A percentile compares a stretch with the other conserved stretches of the same genome.
Conservation (phyloP, 2,329 filamentous ascomycete genomes). For the Exophiala alcalophila region DNA sequence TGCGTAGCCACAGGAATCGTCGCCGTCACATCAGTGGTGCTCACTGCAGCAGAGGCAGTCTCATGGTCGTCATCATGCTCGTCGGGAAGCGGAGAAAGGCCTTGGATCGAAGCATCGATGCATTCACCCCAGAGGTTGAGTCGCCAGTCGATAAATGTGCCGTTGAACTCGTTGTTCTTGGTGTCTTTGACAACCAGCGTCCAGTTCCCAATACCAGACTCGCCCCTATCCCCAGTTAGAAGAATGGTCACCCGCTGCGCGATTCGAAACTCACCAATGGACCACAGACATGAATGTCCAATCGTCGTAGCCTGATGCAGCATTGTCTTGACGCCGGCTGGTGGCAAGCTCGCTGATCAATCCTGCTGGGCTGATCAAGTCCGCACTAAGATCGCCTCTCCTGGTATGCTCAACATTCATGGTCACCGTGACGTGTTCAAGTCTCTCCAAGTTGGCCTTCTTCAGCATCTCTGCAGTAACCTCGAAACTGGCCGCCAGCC, state of each 20-base stretch:
- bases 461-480: conserved; percentile 78
- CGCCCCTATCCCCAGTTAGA: conserved; percentile 80
- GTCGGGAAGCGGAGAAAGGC: conserved; percentile 73
- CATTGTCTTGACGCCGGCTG: conserved; percentile 66
- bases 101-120: conserved; percentile 71
- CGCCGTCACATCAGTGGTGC: conserved; percentile 61
- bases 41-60: conserved; percentile 54
- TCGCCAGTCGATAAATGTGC: conserved; percentile 85
- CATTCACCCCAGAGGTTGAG: conserved; percentile 91
- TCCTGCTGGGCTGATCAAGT: conserved; percentile 79
- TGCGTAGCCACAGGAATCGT: conserved; percentile 46
- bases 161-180: conserved; percentile 69
- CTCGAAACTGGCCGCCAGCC: conserved; percentile 74
- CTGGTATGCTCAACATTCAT: conserved; percentile 92
- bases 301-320: conserved; percentile 71
- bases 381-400: conserved; percentile 88
- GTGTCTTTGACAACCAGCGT: conserved; percentile 86
- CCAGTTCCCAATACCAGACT: conserved; percentile 84
- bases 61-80: conserved; percentile 78
- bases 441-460: conserved; percentile 73
- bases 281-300: conserved; percentile 99
- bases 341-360: conserved; percentile 81
- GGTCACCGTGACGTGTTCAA: conserved; percentile 95
- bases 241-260: conserved; percentile 35
- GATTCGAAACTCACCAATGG: conserved; percentile 67